Conservation (phyloP, 2,329 filamentous ascomycete genomes). For the Colletotrichum lindemuthianum region DNA sequence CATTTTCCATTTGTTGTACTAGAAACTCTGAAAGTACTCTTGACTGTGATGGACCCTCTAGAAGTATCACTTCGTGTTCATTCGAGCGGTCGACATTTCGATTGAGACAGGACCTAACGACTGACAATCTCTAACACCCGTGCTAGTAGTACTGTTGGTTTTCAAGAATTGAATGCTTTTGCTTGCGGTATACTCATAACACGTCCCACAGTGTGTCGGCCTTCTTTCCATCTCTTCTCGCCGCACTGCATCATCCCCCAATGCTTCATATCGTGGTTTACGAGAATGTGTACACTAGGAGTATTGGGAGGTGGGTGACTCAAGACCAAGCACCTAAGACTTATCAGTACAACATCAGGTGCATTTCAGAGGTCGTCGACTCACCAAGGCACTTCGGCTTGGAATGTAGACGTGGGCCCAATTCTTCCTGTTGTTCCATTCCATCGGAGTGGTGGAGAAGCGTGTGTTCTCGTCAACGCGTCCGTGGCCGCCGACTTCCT, state of each 20-base stretch:
- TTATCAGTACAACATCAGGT: constrained; percentile 4
- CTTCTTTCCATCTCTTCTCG: background rate
- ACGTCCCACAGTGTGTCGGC: too few relatives aligned
- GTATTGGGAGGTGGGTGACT: constrained; percentile 42
- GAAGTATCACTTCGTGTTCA: too few relatives aligned
- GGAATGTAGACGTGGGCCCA: constrained; percentile 94
- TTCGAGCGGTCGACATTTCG: too few relatives aligned
- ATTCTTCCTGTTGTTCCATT: constrained; percentile 91
- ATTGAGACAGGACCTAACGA: too few relatives aligned
- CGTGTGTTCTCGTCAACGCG: constrained; percentile 82
- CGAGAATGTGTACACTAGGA: constrained; percentile 25
- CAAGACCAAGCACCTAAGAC: constrained; percentile 60
- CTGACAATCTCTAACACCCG: background rate
- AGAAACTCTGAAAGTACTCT: too few relatives aligned
- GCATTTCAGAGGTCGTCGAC: constrained; percentile 38
- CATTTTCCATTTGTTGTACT: constrained; percentile 42
- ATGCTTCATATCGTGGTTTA: background rate
- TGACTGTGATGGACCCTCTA: too few relatives aligned
- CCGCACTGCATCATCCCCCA: background rate
- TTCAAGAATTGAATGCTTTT: too few relatives aligned
- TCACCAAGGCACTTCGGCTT: constrained; percentile 82
- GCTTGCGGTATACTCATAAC: too few relatives aligned
- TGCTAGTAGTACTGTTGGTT: too few relatives aligned
- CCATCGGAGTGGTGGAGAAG: constrained; percentile 91
- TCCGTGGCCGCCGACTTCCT: constrained; percentile 81